Conservation (phyloP, 2,329 filamentous ascomycete genomes). For the Fusarium sp. region DNA sequence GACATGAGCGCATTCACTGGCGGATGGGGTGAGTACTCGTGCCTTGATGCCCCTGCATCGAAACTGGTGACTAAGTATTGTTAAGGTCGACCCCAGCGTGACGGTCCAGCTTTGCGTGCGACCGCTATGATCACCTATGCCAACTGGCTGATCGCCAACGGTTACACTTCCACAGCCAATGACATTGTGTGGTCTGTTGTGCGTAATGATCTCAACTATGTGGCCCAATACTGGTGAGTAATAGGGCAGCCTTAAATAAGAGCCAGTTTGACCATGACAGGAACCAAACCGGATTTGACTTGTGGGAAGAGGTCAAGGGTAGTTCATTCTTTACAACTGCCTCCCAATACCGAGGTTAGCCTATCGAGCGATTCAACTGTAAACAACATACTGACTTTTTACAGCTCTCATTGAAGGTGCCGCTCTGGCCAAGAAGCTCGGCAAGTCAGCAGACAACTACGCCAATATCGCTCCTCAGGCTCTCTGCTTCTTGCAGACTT, state of each 20-base stretch:
- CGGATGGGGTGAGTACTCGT: constrained; percentile 66
- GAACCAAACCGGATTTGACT: constrained; percentile 75
- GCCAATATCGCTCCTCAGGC: constrained; percentile 75
- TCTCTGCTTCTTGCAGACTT: constrained; percentile 79
- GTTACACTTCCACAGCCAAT: constrained; percentile 68
- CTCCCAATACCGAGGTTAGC: constrained; percentile 73
- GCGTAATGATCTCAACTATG: constrained; percentile 80
- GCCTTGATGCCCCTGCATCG: not conserved
- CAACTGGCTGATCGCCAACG: constrained; percentile 77
- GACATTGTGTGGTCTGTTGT: constrained; percentile 78
- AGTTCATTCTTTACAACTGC: constrained; percentile 84
- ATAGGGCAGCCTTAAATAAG: too few species aligned
- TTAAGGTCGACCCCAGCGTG: constrained; percentile 77
- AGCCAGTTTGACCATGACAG: constrained; percentile 41
- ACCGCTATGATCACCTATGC: constrained; percentile 79
- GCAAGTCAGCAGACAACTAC: constrained; percentile 70
- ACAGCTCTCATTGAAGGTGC: constrained; percentile 74
- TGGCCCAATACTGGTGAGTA: constrained; percentile 75
- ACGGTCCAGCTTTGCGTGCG: constrained; percentile 82
- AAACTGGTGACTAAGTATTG: constrained; percentile 16
- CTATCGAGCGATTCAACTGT: not conserved
- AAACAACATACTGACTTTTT: not conserved
- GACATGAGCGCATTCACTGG: constrained; percentile 74
- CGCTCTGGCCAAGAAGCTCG: constrained; percentile 72
- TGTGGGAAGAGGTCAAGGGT: constrained; percentile 85